phyloP scores from a whole-genome alignment of 176 grass and related monocot species.

The Metroxylon sagu region DNA sequence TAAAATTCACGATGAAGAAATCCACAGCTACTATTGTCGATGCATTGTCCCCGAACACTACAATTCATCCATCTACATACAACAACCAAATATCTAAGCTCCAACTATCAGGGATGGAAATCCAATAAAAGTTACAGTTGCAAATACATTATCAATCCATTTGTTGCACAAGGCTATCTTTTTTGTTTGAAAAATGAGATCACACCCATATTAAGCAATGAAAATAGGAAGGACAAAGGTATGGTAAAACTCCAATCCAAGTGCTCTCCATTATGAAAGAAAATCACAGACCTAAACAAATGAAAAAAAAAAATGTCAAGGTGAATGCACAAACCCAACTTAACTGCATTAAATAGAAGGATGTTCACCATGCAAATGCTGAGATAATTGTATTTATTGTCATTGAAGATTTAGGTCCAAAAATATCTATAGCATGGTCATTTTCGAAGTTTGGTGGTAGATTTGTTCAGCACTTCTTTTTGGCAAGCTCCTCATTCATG shows the following conservation, averaged over 20 bases:
- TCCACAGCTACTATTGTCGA: background rate
- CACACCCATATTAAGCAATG: background rate
- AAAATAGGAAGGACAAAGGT: background rate
- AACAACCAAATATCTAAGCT: constrained; percentile 11
- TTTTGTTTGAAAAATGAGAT: too few species aligned
- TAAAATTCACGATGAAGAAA: constrained; percentile 5
- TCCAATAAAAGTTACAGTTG: background rate
- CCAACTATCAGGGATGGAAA: background rate
- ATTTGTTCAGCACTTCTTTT: too few species aligned
- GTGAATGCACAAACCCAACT: background rate
- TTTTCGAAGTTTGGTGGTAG: too few species aligned
- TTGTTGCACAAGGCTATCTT: too few species aligned
- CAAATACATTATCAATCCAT: background rate
- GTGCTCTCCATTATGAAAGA: background rate
- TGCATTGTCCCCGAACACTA: background rate
- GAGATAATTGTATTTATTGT: too few species aligned
- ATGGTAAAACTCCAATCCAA: background rate
- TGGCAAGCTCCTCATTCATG: too few species aligned
- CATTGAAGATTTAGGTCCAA: too few species aligned
- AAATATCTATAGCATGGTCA: too few species aligned
- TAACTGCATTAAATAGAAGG: background rate
- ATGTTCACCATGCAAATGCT: background rate
- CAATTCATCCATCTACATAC: constrained; percentile 21
- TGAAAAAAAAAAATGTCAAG: background rate
- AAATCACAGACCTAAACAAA: constrained; percentile 3